Percentiles rank a stretch among this genome's conserved stretches.
Evolutionary conservation across 177 flowering plant genomes (phyloP).

Genomic region (Vitis hybrid): DNA sequence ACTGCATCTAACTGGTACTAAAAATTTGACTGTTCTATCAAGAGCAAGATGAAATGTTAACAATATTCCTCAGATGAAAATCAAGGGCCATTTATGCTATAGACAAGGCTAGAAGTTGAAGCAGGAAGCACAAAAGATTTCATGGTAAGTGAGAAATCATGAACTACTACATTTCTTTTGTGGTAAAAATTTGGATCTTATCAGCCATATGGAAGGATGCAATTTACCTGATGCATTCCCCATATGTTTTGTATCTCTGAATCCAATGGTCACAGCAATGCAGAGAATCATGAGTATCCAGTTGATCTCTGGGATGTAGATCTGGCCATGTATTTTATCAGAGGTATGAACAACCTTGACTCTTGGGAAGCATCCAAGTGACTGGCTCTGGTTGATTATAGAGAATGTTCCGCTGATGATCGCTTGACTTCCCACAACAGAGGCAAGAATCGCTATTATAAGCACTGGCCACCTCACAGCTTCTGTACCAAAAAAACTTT

Average conservation of each 20-base stretch:
- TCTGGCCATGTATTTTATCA: slow-evolving; percentile 91
- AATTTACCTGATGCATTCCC: slow-evolving; percentile 91
- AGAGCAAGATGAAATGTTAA: too few species aligned
- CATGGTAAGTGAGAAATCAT: too few species aligned
- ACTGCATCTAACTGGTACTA: too few species aligned
- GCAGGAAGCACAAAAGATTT: too few species aligned
- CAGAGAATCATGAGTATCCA: slow-evolving; percentile 97
- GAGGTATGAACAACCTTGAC: slow-evolving; percentile 94
- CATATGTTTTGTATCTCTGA: slow-evolving; percentile 87
- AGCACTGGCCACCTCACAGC: slow-evolving; percentile 85
- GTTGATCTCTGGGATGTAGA: slow-evolving; percentile 93
- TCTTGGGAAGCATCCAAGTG: slow-evolving; percentile 93
- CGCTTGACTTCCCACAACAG: slow-evolving; percentile 98
- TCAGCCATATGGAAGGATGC: background rate
- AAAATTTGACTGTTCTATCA: too few species aligned
- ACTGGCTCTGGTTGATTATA: slow-evolving; percentile 96
- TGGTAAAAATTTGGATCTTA: background rate
- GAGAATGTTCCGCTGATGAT: slow-evolving; percentile 98
- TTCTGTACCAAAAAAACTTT: slow-evolving; percentile 38
- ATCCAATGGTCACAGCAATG: slow-evolving; percentile 91
- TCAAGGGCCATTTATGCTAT: too few species aligned
- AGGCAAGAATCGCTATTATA: slow-evolving; percentile 80
- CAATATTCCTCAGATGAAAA: too few species aligned
- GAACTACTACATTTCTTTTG: background rate
- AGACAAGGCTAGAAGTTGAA: too few species aligned